phyloP scores from a whole-genome alignment of 2,329 filamentous ascomycete genomes.

The Aspergillus clavatus region DNA sequence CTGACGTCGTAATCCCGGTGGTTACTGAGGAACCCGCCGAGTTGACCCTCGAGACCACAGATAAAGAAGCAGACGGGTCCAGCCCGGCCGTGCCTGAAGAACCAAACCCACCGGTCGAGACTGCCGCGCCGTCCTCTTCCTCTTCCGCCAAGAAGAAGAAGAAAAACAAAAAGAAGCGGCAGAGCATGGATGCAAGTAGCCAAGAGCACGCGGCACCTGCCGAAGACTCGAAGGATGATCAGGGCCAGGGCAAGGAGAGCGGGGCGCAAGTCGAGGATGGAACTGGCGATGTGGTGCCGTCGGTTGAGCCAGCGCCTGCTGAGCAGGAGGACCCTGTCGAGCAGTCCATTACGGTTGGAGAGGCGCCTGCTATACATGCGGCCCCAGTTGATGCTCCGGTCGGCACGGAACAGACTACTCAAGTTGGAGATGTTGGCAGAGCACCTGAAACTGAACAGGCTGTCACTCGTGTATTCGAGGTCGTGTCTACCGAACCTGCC shows the following conservation, averaged over 20 bases:
- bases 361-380: too few relatives aligned
- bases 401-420: too few relatives aligned
- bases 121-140: slow-evolving; percentile 12
- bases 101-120: slow-evolving; percentile 12
- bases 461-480: neutral
- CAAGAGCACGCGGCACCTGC: slow-evolving; percentile 11
- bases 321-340: neutral
- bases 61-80: slow-evolving; percentile 4
- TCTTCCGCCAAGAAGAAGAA: slow-evolving; percentile 32
- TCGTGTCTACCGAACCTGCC: neutral
- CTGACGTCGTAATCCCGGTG: neutral
- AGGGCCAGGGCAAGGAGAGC: neutral
- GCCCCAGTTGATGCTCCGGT: too few relatives aligned
- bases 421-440: too few relatives aligned
- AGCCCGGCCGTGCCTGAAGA: slow-evolving; percentile 7
- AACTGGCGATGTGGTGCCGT: neutral
- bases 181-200: slow-evolving; percentile 12
- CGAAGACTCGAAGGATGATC: neutral
- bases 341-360: neutral
- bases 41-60: slow-evolving; percentile 3
- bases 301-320: neutral
- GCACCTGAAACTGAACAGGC: neutral
- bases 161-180: slow-evolving; percentile 34
- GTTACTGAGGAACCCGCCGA: neutral
- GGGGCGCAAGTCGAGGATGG: neutral